These are phyloP conservation scores for Rhododendron molle DNA, from an alignment of 148 eudicot species.

Conservation along the genomic window DNA sequence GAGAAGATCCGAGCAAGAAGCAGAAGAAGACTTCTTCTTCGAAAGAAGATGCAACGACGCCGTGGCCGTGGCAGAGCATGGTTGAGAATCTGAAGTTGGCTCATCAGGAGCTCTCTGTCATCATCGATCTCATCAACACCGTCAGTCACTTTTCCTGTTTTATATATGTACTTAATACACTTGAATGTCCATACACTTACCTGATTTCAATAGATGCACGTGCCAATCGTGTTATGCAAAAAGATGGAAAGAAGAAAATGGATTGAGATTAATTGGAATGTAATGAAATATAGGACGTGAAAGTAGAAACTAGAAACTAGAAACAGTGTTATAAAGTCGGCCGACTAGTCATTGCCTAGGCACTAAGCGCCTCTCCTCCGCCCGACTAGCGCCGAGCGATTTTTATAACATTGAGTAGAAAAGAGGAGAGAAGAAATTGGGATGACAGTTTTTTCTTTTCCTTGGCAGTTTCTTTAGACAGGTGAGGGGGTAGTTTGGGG, in stretches of 20 bases:
- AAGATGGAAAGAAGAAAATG: neutral
- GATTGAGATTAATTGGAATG: neutral
- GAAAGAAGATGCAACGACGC: slow-evolving; percentile 45
- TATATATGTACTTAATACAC: neutral
- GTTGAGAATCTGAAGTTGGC: slow-evolving; percentile 77
- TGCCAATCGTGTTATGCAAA: neutral
- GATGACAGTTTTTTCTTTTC: neutral
- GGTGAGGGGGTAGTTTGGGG: neutral
- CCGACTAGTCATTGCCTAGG: neutral
- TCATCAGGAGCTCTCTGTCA: slow-evolving; percentile 90
- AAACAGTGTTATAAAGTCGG: neutral
- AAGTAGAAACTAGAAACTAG: neutral
- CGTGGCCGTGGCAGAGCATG: slow-evolving; percentile 81
- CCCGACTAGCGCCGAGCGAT: neutral
- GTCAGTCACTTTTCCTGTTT: slow-evolving; percentile 28
- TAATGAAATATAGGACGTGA: neutral
- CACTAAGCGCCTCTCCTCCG: neutral
- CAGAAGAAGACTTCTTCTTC: slow-evolving; percentile 47
- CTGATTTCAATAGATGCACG: neutral
- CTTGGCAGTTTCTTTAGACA: neutral
- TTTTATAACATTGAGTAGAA: neutral
- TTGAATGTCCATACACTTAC: neutral
- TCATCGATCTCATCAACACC: slow-evolving; percentile 88
- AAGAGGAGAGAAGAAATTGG: neutral
- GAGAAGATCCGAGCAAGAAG: slow-evolving; percentile 76